A percentile compares a stretch with the other conserved stretches of the same genome.
phyloP scores from a whole-genome alignment of 1,284 basidiomycete species.

The Volvariella surrecta region DNA sequence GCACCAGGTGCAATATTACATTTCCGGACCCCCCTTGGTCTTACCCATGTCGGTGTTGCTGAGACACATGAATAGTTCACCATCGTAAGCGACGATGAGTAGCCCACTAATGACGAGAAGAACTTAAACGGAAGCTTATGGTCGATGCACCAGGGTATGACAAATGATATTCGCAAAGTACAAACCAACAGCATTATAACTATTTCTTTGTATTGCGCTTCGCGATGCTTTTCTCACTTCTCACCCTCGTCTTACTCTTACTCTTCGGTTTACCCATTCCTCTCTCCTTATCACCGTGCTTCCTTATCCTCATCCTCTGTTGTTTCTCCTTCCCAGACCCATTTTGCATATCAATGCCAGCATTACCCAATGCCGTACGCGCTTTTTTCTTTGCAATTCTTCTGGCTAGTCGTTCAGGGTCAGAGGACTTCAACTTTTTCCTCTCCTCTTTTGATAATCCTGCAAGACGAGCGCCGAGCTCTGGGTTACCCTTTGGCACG shows the following conservation, averaged over 20 bases:
- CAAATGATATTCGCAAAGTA: too few relatives aligned
- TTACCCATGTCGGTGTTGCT: too few relatives aligned
- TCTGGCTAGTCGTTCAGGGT: constrained; percentile 73
- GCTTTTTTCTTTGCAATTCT: constrained; percentile 85
- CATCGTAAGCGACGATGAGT: too few relatives aligned
- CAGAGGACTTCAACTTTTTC: constrained; percentile 70
- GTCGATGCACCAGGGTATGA: too few relatives aligned
- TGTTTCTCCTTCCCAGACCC: constrained; percentile 22
- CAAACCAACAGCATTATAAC: too few relatives aligned
- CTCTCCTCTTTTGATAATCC: constrained; percentile 79
- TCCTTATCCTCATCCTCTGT: constrained; percentile 27
- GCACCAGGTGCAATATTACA: too few relatives aligned
- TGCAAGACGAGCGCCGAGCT: constrained; percentile 68
- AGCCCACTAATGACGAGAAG: too few relatives aligned
- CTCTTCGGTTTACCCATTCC: constrained; percentile 29
- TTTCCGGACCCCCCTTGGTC: too few relatives aligned
- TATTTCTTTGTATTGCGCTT: constrained; percentile 56
- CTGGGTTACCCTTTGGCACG: constrained; percentile 72
- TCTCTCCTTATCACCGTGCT: constrained; percentile 24
- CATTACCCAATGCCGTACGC: constrained; percentile 37
- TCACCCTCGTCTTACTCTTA: constrained; percentile 39
- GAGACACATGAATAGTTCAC: too few relatives aligned
- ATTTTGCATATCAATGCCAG: constrained; percentile 19
- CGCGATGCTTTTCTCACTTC: constrained; percentile 46
- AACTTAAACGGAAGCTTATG: too few relatives aligned